A percentile compares a stretch with the other conserved stretches of the same genome.
Conservation (phyloP, 202 grass and related monocot genomes). For the Thinopyrum obtusiflorum region DNA sequence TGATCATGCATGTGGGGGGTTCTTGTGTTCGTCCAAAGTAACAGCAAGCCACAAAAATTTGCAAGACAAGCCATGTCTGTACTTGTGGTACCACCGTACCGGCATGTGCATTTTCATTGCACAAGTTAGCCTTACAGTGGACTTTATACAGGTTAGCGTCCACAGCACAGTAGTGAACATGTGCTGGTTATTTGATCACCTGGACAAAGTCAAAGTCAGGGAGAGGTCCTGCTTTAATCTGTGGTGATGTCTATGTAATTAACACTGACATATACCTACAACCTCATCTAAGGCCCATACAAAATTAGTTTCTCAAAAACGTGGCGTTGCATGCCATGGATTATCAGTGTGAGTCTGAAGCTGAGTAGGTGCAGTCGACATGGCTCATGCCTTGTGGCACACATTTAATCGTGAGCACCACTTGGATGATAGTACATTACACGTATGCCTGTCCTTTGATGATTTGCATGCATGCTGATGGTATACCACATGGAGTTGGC, state of each 20-base stretch:
- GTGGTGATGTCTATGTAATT: not conserved
- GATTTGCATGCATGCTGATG: slow-evolving; percentile 12
- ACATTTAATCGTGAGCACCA: not conserved
- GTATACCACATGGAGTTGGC: not conserved
- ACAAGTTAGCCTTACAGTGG: not conserved
- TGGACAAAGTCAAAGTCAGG: not conserved
- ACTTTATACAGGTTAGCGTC: not conserved
- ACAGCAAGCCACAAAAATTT: not conserved
- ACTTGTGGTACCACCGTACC: not conserved
- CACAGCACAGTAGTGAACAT: not conserved
- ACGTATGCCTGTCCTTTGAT: not conserved
- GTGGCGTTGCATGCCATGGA: not conserved
- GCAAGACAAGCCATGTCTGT: not conserved
- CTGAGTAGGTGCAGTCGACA: not conserved
- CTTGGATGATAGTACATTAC: not conserved
- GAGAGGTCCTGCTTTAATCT: not conserved
- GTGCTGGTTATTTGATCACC: not conserved
- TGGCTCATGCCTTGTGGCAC: not conserved
- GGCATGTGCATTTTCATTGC: not conserved
- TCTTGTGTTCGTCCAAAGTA: slow-evolving; percentile 7
- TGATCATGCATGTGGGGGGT: slow-evolving; percentile 10
- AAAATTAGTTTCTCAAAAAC: not conserved
- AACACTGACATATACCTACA: slow-evolving; percentile 2
- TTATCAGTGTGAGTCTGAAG: not conserved
- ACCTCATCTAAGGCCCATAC: not conserved